phyloP scores from a whole-genome alignment of 257 asterid species.

The Penstemon newberryi region DNA sequence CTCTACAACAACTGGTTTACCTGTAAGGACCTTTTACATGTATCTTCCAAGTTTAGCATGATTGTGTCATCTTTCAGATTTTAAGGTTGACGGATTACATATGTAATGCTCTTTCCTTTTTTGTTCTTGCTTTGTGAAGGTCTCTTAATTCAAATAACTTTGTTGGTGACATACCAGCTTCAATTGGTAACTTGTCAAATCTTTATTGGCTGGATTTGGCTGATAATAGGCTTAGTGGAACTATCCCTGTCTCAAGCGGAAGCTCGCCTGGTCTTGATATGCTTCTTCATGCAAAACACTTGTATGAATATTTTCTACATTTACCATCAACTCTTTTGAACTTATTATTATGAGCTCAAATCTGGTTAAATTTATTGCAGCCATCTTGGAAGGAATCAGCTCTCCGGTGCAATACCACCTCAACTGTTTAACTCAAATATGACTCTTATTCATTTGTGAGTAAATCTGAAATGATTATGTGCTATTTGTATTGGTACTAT shows the following conservation, averaged over 20 bases:
- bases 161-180: conserved; percentile 68
- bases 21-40: conserved; percentile 52
- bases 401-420: conserved; percentile 75
- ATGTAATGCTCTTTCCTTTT: conserved; percentile 20
- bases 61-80: neutral
- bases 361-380: conserved; percentile 39
- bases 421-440: conserved; percentile 57
- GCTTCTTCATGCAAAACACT: conserved; percentile 72
- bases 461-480: conserved; percentile 1
- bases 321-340: neutral
- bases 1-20: conserved; percentile 49
- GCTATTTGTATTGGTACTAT: neutral
- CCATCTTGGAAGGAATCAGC: conserved; percentile 77
- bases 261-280: conserved; percentile 79
- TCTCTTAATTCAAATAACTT: conserved; percentile 74
- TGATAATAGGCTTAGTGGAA: conserved; percentile 72
- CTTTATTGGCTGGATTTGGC: conserved; percentile 89
- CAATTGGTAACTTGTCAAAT: conserved; percentile 51
- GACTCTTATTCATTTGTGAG: conserved; percentile 84
- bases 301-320: conserved; percentile 46
- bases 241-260: conserved; percentile 74
- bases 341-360: neutral
- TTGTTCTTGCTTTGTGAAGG: conserved; percentile 35
- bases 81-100: neutral
- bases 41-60: neutral